Evolutionary conservation across 139 green algal genomes (phyloP).

Genomic region (Trebouxia sp.): DNA sequence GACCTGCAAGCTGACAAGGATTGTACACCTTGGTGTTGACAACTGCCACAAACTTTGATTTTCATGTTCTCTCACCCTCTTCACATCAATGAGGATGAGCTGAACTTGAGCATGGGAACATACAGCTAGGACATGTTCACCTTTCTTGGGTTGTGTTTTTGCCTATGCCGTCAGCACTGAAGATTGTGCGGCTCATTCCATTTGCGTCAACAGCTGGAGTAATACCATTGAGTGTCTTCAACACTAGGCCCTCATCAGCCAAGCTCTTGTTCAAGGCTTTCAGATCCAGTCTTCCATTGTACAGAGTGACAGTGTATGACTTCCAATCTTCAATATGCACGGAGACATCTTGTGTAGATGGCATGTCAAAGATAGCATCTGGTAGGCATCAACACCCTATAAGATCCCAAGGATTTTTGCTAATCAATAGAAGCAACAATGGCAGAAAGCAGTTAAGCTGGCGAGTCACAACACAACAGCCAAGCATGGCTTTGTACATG

Average conservation of each 20-base stretch:
- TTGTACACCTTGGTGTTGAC: no score
- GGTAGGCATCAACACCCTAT: not conserved
- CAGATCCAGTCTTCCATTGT: not conserved
- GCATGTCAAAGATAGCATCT: not conserved
- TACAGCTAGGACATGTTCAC: not conserved
- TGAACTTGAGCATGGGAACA: not conserved
- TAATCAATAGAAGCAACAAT: no score
- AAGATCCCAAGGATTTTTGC: no score
- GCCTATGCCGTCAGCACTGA: not conserved
- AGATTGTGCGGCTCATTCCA: conserved; percentile 4
- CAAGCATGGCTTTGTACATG: no score
- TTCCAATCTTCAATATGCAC: not conserved
- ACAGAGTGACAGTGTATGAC: not conserved
- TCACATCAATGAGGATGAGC: not conserved
- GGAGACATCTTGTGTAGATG: not conserved
- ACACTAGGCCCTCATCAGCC: not conserved
- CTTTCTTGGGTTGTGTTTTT: not conserved
- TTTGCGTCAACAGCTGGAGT: not conserved
- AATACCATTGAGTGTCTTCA: not conserved
- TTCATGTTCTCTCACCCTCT: not conserved
- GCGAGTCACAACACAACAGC: no score
- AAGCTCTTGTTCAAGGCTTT: not conserved
- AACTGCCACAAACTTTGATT: not conserved
- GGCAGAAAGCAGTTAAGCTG: no score
- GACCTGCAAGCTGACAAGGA: not conserved